Evolutionary conservation across 306 rosid genomes (phyloP).

Genomic region (Arachis hypogaea): DNA sequence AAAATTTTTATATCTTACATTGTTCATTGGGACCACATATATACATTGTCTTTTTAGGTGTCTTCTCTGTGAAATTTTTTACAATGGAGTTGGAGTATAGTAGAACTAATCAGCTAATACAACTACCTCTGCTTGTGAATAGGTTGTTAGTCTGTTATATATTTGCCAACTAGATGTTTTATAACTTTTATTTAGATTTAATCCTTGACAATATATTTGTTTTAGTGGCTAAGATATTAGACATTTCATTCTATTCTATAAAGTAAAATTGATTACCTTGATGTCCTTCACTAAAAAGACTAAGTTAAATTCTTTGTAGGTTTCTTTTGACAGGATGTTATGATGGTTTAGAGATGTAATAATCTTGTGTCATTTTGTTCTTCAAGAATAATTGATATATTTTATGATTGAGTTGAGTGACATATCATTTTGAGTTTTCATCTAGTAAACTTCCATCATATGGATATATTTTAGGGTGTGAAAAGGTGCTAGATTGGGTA

Average conservation of each 20-base stretch:
- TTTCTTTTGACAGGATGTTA: slow-evolving; percentile 93
- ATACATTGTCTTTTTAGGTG: too few species aligned
- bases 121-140: neutral
- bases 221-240: slow-evolving; percentile 2
- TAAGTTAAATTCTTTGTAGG: slow-evolving; percentile 55
- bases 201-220: slow-evolving; percentile 1
- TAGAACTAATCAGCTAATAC: neutral
- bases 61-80: neutral
- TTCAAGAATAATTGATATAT: slow-evolving; percentile 31
- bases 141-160: neutral
- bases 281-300: slow-evolving; percentile 12
- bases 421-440: slow-evolving; percentile 27
- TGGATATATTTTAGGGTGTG: slow-evolving; percentile 63
- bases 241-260: neutral
- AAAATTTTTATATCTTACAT: too few species aligned
- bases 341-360: slow-evolving; percentile 88
- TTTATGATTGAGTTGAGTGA: neutral
- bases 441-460: slow-evolving; percentile 15
- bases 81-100: neutral
- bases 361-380: slow-evolving; percentile 3
- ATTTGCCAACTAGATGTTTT: neutral
- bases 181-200: neutral
- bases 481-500: slow-evolving; percentile 71
- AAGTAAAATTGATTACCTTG: slow-evolving; percentile 1
- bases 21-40: too few species aligned